phyloP scores from a whole-genome alignment of 2,329 filamentous ascomycete genomes.

The Fusarium sp. region DNA sequence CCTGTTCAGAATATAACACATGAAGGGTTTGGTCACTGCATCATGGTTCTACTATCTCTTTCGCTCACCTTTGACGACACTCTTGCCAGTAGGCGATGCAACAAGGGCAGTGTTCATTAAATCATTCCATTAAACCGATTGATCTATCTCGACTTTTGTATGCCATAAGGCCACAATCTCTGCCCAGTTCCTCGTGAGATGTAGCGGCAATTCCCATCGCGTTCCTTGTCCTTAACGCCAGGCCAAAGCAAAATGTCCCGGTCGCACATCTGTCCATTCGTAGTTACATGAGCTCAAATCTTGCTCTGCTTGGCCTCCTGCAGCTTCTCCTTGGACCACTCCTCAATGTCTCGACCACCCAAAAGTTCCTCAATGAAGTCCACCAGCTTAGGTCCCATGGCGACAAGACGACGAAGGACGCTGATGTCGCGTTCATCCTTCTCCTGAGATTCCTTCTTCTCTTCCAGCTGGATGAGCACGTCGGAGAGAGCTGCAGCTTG shows the following conservation, averaged over 20 bases:
- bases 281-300: not conserved
- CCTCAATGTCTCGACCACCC: not conserved
- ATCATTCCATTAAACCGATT: not conserved
- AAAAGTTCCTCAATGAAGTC: not conserved
- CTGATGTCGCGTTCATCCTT: not conserved
- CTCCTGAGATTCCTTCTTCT: not conserved
- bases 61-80: no score
- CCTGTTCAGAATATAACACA: no score
- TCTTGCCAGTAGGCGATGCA: no score
- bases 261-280: not conserved
- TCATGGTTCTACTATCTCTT: no score
- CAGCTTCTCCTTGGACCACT: not conserved
- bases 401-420: not conserved
- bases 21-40: no score
- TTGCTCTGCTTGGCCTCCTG: not conserved
- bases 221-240: not conserved
- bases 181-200: not conserved
- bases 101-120: not conserved
- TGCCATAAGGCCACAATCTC: not conserved
- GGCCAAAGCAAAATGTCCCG: not conserved
- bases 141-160: not conserved
- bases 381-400: not conserved
- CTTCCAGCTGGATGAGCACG: not conserved
- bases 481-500: not conserved
- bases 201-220: not conserved